Conservation (phyloP, 2,329 filamentous ascomycete genomes). For the Canariomyces notabilis region DNA sequence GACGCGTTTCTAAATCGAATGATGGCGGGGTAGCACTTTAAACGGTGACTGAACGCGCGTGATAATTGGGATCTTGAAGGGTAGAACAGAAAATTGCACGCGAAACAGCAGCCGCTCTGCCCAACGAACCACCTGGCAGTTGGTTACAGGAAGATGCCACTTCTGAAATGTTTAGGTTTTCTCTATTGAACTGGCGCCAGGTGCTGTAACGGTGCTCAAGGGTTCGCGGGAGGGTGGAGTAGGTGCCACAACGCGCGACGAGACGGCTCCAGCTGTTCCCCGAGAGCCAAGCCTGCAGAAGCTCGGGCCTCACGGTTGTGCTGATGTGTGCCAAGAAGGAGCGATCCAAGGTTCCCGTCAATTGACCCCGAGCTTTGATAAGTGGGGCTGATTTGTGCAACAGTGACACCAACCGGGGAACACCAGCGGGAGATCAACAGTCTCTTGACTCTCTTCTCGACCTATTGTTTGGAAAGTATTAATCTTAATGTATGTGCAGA, state of each 20-base stretch:
- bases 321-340: neutral
- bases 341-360: too few relatives aligned
- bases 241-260: neutral
- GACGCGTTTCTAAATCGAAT: conserved; percentile 14
- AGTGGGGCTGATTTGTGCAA: too few relatives aligned
- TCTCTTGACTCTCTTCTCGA: too few relatives aligned
- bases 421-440: too few relatives aligned
- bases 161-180: neutral
- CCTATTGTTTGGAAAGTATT: too few relatives aligned
- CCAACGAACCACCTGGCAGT: neutral
- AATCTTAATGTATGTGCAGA: too few relatives aligned
- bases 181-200: neutral
- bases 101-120: neutral
- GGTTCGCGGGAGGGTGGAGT: neutral
- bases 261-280: too few relatives aligned
- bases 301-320: neutral
- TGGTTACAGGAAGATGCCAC: neutral
- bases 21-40: conserved; percentile 12
- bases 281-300: neutral
- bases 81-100: conserved; percentile 1
- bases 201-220: too few relatives aligned
- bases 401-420: too few relatives aligned
- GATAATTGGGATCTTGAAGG: neutral
- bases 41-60: neutral
- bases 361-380: too few relatives aligned